phyloP scores from a whole-genome alignment of 768 basidiomycete species.

The Fomitopsis pulvina region DNA sequence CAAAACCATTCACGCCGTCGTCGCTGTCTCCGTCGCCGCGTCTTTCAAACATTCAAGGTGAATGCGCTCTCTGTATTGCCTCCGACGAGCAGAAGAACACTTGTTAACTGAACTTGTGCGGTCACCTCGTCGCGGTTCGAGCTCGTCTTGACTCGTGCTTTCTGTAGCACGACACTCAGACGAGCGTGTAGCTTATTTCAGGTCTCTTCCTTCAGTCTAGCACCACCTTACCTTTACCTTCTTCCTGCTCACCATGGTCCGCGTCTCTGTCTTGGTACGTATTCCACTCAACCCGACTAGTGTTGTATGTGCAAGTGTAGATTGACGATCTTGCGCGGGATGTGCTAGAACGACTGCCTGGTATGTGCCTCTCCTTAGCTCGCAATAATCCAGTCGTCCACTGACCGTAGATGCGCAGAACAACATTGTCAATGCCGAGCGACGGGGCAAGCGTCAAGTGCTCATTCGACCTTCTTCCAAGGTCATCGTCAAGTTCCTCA shows the following conservation, averaged over 20 bases:
- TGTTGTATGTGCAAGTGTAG: too few species aligned
- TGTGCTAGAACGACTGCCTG: conserved; percentile 54
- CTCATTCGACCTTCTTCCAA: conserved; percentile 96
- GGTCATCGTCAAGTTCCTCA: conserved; percentile 95
- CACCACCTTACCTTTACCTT: conserved; percentile 8
- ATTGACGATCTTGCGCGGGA: too few species aligned
- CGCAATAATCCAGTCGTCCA: too few species aligned
- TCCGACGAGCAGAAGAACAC: conserved; percentile 12
- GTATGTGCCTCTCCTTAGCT: conserved; percentile 21
- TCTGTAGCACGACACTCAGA: conserved; percentile 80
- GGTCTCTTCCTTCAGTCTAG: conserved; percentile 20
- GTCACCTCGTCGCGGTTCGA: conserved; percentile 12
- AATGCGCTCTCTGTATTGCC: conserved; percentile 25
- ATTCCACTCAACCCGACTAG: too few species aligned
- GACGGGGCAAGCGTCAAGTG: conserved; percentile 98
- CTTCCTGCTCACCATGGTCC: conserved; percentile 60
- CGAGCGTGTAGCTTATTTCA: conserved; percentile 41
- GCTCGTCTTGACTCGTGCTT: conserved; percentile 72
- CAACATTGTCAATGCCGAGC: conserved; percentile 99
- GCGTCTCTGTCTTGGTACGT: conserved; percentile 73
- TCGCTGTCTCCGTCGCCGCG: conserved; percentile 10
- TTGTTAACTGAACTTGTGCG: conserved; percentile 14
- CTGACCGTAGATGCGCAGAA: conserved; percentile 48
- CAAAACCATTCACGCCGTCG: conserved; percentile 1
- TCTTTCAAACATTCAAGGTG: conserved; percentile 37